Evolutionary conservation across 1,284 basidiomycete species (phyloP).

Genomic region (Cutaneotrichosporon curvatum): DNA sequence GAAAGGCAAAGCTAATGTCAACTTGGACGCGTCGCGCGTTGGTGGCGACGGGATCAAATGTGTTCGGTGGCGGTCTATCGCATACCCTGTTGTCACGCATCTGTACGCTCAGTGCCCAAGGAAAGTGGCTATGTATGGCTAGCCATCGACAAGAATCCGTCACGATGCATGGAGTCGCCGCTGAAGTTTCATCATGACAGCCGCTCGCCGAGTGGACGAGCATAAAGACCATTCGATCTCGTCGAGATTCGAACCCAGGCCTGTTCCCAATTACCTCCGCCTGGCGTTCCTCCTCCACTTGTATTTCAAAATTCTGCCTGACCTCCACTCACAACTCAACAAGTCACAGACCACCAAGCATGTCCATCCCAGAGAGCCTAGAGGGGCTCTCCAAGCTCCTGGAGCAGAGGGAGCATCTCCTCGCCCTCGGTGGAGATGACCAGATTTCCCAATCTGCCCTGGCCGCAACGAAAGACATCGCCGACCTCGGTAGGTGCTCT

Average conservation of each 20-base stretch:
- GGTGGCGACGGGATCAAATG: conserved; percentile 6
- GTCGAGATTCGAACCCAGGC: background rate
- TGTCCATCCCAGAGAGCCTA: conserved; percentile 10
- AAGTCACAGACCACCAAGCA: conserved; percentile 6
- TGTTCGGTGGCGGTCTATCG: too few relatives aligned
- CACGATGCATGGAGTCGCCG: too few relatives aligned
- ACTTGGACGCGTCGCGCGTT: conserved; percentile 4
- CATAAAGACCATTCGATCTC: background rate
- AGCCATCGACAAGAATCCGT: too few relatives aligned
- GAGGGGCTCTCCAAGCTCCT: conserved; percentile 9
- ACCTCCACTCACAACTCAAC: conserved; percentile 9
- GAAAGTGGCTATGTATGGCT: too few relatives aligned
- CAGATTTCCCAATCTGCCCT: conserved; percentile 59
- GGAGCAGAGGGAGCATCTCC: conserved; percentile 17
- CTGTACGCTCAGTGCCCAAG: too few relatives aligned
- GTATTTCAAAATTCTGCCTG: conserved; percentile 3
- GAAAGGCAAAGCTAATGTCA: conserved; percentile 1
- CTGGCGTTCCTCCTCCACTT: background rate
- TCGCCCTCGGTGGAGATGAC: conserved; percentile 50
- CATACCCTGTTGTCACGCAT: too few relatives aligned
- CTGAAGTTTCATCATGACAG: too few relatives aligned
- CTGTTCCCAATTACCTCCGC: background rate
- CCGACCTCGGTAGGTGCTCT: conserved; percentile 64
- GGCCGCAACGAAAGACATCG: conserved; percentile 64
- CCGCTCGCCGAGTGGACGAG: too few relatives aligned